These are phyloP conservation scores for Cryphonectria carpinicola DNA, from an alignment of 2,329 filamentous ascomycete genomes.

Conservation along the genomic window DNA sequence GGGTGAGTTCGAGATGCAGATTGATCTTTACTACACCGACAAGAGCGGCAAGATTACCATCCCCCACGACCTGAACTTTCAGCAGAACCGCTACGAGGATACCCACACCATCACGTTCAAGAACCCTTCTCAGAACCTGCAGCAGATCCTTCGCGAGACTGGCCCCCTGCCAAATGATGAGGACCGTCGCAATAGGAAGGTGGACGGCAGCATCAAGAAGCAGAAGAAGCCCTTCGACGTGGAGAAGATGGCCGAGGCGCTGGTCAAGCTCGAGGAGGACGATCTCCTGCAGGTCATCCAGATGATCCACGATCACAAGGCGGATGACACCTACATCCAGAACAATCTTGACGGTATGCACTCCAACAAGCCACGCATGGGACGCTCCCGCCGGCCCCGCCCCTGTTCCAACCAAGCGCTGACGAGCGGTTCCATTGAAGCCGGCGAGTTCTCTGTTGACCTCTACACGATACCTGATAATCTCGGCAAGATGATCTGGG, in stretches of 20 bases:
- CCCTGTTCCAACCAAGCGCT: conserved; percentile 20
- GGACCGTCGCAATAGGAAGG: conserved; percentile 67
- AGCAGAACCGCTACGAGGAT: conserved; percentile 77
- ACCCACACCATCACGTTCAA: conserved; percentile 84
- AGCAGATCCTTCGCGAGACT: conserved; percentile 78
- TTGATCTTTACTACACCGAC: conserved; percentile 80
- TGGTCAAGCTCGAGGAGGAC: conserved; percentile 89
- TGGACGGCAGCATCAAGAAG: conserved; percentile 72
- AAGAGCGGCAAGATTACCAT: conserved; percentile 83
- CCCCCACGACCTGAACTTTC: conserved; percentile 91
- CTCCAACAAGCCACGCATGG: conserved; percentile 1
- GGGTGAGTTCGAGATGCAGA: conserved; percentile 97
- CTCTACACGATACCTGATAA: conserved; percentile 93
- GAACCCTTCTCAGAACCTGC: conserved; percentile 86
- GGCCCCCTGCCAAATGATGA: conserved; percentile 82
- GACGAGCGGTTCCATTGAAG: conserved; percentile 44
- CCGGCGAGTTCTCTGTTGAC: conserved; percentile 97
- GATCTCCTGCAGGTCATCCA: conserved; percentile 94
- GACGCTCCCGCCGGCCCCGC: conserved; percentile 19
- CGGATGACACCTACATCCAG: conserved; percentile 90
- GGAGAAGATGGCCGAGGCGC: conserved; percentile 92
- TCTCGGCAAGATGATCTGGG: conserved; percentile 93
- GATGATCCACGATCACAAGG: conserved; percentile 97
- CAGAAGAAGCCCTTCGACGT: conserved; percentile 78
- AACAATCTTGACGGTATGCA: conserved; percentile 94